These are phyloP conservation scores for Colletotrichum phormii DNA, from an alignment of 2,329 filamentous ascomycete species.

Conservation along the genomic window DNA sequence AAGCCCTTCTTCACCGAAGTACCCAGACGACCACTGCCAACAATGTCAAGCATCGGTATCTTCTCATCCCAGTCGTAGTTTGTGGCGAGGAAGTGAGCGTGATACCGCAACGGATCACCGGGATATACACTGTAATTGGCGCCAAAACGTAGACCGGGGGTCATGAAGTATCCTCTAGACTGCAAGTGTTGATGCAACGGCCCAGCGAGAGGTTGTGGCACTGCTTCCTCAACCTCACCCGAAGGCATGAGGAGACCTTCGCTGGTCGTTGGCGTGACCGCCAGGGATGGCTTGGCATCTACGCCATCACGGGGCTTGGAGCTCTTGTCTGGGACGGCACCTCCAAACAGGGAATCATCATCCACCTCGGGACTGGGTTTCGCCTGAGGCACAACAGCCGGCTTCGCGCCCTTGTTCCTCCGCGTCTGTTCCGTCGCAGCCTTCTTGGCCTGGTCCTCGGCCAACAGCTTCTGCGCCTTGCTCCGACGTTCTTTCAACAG, in stretches of 20 bases:
- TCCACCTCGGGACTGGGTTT: neutral
- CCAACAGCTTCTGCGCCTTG: constrained; percentile 53
- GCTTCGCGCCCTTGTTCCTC: constrained; percentile 38
- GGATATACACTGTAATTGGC: constrained; percentile 96
- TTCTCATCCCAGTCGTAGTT: constrained; percentile 89
- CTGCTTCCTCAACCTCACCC: constrained; percentile 29
- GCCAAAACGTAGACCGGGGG: constrained; percentile 92
- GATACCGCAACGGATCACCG: constrained; percentile 92
- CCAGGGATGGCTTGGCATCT: constrained; percentile 34
- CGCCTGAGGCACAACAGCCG: neutral
- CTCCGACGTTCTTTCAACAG: constrained; percentile 60
- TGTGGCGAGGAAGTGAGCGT: constrained; percentile 93
- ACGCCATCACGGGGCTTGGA: neutral
- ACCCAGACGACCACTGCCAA: constrained; percentile 87
- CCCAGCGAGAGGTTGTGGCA: constrained; percentile 40
- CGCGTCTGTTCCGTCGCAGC: constrained; percentile 43
- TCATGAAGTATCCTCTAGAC: constrained; percentile 83
- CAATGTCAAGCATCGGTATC: constrained; percentile 85
- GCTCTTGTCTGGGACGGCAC: neutral
- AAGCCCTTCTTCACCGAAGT: constrained; percentile 98
- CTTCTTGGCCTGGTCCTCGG: constrained; percentile 52
- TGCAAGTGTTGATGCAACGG: constrained; percentile 87
- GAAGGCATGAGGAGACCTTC: constrained; percentile 43
- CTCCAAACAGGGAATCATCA: neutral
- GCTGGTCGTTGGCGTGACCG: constrained; percentile 52